Conservation (phyloP, 805 yeast genomes). For the Kluyveromyces siamensis region DNA sequence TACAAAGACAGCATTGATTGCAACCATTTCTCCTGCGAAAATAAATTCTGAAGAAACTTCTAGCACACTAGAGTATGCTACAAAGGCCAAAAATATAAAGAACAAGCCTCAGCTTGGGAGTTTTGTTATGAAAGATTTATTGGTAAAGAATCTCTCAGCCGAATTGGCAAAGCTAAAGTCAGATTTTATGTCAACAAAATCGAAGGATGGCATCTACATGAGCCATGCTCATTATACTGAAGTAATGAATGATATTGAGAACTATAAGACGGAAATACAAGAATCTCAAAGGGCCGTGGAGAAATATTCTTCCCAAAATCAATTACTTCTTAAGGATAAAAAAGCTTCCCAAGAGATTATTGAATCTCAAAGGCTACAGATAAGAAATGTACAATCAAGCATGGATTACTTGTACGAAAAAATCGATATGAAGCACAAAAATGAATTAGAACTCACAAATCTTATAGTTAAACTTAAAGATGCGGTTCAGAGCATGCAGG, state of each 20-base stretch:
- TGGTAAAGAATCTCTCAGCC: conserved; percentile 38
- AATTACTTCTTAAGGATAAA: conserved; percentile 22
- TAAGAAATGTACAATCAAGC: conserved; percentile 16
- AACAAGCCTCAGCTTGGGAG: conserved; percentile 61
- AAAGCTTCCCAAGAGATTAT: conserved; percentile 18
- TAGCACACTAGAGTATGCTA: conserved; percentile 81
- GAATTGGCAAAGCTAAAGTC: conserved; percentile 41
- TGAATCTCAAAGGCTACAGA: conserved; percentile 20
- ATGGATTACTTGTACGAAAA: conserved; percentile 19
- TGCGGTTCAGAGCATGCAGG: conserved; percentile 14
- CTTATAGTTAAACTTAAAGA: conserved; percentile 15
- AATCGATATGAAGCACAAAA: conserved; percentile 19
- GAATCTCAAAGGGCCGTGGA: conserved; percentile 38
- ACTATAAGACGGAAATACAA: conserved; percentile 39
- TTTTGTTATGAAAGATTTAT: conserved; percentile 44
- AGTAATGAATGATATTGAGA: conserved; percentile 39
- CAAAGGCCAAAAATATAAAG: conserved; percentile 72
- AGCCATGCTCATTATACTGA: conserved; percentile 51
- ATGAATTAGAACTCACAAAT: conserved; percentile 19
- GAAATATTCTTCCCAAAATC: conserved; percentile 31
- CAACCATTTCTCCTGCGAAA: conserved; percentile 79
- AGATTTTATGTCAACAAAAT: conserved; percentile 54
- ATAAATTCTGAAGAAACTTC: conserved; percentile 72
- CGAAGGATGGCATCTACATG: conserved; percentile 58
- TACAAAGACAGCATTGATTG: conserved; percentile 79